Percentiles rank a stretch among this genome's conserved stretches.
Evolutionary conservation across 371 early-diverging fungal species (phyloP).

Genomic region (Parasitella parasitica): DNA sequence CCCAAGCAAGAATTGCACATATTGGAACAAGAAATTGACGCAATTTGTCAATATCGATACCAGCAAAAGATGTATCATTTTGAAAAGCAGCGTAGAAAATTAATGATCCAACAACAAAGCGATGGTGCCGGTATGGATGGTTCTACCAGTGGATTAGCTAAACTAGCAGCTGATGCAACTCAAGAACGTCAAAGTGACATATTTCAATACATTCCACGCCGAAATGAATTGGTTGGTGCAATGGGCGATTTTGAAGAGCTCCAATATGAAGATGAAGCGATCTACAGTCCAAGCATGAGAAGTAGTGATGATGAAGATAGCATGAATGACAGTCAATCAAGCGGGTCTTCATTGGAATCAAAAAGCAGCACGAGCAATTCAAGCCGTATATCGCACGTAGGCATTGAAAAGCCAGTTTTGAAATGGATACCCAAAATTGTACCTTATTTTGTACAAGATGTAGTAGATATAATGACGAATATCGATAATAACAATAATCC

Average conservation of each 20-base stretch:
- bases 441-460: slow-evolving; percentile 10
- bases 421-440: slow-evolving; percentile 6
- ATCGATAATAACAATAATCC: background rate
- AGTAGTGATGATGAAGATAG: background rate
- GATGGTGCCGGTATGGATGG: background rate
- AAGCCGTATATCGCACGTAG: slow-evolving; percentile 6
- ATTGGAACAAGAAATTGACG: slow-evolving; percentile 34
- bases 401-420: slow-evolving; percentile 3
- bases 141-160: background rate
- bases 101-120: slow-evolving; percentile 14
- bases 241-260: slow-evolving; percentile 37
- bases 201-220: slow-evolving; percentile 21
- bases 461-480: background rate
- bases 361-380: slow-evolving; percentile 5
- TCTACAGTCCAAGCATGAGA: background rate
- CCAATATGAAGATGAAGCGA: slow-evolving; percentile 11
- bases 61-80: slow-evolving; percentile 37
- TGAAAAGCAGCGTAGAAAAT: slow-evolving; percentile 10
- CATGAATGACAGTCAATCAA: background rate
- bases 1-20: slow-evolving; percentile 2
- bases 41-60: slow-evolving; percentile 36
- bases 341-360: slow-evolving; percentile 1
- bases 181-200: slow-evolving; percentile 19
- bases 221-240: slow-evolving; percentile 24
- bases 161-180: slow-evolving; percentile 9